These are phyloP conservation scores for Backusella liffmaniae DNA, from an alignment of 192 early-diverging fungal genomes.

Conservation along the genomic window DNA sequence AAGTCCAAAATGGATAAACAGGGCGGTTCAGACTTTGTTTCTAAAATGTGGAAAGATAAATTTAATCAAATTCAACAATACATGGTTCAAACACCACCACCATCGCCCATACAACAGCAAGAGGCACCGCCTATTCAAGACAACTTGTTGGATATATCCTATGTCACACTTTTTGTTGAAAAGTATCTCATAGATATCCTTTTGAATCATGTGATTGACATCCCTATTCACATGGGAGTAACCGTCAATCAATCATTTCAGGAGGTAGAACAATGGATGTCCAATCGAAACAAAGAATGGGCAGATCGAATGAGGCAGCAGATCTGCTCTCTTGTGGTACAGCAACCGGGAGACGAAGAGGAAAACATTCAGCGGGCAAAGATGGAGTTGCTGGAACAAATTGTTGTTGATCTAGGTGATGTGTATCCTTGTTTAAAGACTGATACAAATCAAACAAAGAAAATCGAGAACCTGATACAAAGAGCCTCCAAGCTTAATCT, in stretches of 20 bases:
- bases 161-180: constrained; percentile 30
- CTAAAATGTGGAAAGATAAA: constrained; percentile 11
- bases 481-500: constrained; percentile 65
- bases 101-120: background rate
- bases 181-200: constrained; percentile 22
- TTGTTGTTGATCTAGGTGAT: background rate
- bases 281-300: constrained; percentile 16
- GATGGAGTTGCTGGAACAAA: background rate
- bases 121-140: background rate
- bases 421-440: constrained; percentile 5
- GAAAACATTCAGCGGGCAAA: background rate
- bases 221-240: constrained; percentile 27
- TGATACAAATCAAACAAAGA: background rate
- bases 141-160: constrained; percentile 2
- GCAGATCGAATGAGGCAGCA: constrained; percentile 26
- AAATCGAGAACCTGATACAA: constrained; percentile 52
- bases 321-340: constrained; percentile 16
- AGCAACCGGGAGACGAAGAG: constrained; percentile 17
- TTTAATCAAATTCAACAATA: background rate
- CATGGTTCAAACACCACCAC: constrained; percentile 6
- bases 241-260: constrained; percentile 24
- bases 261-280: constrained; percentile 28
- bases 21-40: constrained; percentile 17
- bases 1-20: constrained; percentile 9
- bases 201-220: constrained; percentile 10